Conservation (phyloP, 2,329 filamentous ascomycete genomes). For the Claviceps digitariae region DNA sequence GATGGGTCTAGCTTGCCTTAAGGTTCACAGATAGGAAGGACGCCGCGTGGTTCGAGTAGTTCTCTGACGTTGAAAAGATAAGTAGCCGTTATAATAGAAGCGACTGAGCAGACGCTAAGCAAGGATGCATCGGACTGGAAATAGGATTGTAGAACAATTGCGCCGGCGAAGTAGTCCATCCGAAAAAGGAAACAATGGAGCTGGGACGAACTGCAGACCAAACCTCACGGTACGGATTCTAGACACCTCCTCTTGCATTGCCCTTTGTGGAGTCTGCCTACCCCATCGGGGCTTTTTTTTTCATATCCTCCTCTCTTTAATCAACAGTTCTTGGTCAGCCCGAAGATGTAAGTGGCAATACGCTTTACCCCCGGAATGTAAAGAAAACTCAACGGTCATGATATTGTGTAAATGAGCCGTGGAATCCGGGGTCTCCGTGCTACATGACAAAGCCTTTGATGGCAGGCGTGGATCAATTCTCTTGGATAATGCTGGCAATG, state of each 20-base stretch:
- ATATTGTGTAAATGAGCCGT: not conserved
- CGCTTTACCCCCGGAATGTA: not conserved
- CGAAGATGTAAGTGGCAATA: not conserved
- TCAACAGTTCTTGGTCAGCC: not conserved
- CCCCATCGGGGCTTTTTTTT: too few relatives aligned
- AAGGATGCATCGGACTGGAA: not conserved
- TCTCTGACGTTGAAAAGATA: too few relatives aligned
- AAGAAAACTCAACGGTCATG: not conserved
- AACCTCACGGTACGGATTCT: not conserved
- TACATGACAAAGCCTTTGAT: not conserved
- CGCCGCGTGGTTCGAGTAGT: too few relatives aligned
- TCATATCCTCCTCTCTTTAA: too few relatives aligned
- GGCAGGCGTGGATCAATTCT: not conserved
- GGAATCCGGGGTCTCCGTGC: not conserved
- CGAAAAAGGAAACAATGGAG: not conserved
- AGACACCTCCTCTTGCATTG: not conserved
- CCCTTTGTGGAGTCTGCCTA: too few relatives aligned
- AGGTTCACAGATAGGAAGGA: too few relatives aligned
- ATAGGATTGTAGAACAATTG: not conserved
- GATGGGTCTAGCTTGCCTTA: too few relatives aligned
- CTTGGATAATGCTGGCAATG: not conserved
- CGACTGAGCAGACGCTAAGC: not conserved
- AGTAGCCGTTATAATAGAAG: too few relatives aligned
- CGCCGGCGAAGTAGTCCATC: not conserved
- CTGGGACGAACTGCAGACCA: not conserved